A percentile compares a stretch with the other conserved stretches of the same genome.
These are phyloP conservation scores for Pilaira anomala DNA, from an alignment of 192 early-diverging fungal species.

Conservation along the genomic window DNA sequence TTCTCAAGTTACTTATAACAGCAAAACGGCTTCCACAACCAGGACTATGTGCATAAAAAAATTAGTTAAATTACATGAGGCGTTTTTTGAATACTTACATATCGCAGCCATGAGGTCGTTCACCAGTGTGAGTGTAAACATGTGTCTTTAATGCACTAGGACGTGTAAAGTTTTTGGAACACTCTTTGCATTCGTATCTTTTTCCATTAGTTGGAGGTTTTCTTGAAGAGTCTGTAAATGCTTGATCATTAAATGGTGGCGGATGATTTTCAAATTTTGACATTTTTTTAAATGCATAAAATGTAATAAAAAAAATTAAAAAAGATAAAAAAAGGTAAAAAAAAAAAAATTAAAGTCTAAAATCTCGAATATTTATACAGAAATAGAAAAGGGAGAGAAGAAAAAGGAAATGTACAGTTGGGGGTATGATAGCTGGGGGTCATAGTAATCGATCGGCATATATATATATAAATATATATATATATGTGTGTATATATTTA, in stretches of 20 bases:
- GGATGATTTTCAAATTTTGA: conserved; percentile 1
- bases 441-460: conserved; percentile 3
- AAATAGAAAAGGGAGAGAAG: background rate
- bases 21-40: conserved; percentile 59
- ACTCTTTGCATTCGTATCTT: conserved; percentile 14
- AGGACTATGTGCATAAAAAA: background rate
- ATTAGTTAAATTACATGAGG: too few species aligned
- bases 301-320: conserved; percentile 1
- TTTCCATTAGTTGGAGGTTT: background rate
- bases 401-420: background rate
- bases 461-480: background rate
- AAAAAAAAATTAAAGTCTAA: conserved; percentile 1
- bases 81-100: conserved; percentile 9
- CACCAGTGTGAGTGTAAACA: conserved; percentile 31
- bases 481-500: background rate
- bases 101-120: conserved; percentile 25
- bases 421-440: background rate
- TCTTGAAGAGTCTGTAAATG: conserved; percentile 1
- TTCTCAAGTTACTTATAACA: conserved; percentile 60
- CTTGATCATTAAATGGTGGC: background rate
- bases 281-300: conserved; percentile 5
- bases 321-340: conserved; percentile 10
- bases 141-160: conserved; percentile 24
- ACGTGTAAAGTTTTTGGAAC: conserved; percentile 21
- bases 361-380: background rate